phyloP scores from a whole-genome alignment of 2,329 filamentous ascomycete genomes.

The Sarocladium strictum region DNA sequence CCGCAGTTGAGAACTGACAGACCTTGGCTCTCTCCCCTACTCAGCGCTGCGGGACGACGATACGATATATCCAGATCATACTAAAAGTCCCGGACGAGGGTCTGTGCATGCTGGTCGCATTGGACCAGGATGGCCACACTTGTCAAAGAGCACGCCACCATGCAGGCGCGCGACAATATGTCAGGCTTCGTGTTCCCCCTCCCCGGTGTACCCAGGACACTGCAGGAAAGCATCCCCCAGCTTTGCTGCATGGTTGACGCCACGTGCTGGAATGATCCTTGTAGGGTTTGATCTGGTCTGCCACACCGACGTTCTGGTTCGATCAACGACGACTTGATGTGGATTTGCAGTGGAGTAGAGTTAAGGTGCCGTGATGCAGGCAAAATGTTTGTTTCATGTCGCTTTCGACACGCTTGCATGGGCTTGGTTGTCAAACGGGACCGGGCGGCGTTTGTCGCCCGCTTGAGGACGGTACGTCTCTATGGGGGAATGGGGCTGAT shows the following conservation, averaged over 20 bases:
- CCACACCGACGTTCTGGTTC: constrained; percentile 6
- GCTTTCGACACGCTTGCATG: not conserved
- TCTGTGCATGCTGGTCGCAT: too few species aligned
- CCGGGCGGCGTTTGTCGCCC: constrained; percentile 6
- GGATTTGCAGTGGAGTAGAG: not conserved
- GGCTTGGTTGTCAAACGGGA: not conserved
- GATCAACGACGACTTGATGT: not conserved
- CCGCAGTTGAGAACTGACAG: constrained; percentile 1
- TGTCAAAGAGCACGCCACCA: not conserved
- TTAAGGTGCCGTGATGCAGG: not conserved
- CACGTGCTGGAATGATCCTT: not conserved
- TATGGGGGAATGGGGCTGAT: not conserved
- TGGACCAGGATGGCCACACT: not conserved
- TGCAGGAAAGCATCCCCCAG: not conserved
- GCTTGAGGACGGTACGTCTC: not conserved
- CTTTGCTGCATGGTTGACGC: not conserved
- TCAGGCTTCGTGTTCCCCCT: not conserved
- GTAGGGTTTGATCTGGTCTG: not conserved
- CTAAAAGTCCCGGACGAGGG: not conserved
- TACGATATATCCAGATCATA: constrained; percentile 4
- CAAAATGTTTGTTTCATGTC: not conserved
- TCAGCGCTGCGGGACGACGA: constrained; percentile 1
- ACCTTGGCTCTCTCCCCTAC: not conserved
- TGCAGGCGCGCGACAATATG: not conserved
- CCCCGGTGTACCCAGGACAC: not conserved